Conservation (phyloP, 225 moss, liverwort and hornwort genomes). For the Pleurozium schreberi region DNA sequence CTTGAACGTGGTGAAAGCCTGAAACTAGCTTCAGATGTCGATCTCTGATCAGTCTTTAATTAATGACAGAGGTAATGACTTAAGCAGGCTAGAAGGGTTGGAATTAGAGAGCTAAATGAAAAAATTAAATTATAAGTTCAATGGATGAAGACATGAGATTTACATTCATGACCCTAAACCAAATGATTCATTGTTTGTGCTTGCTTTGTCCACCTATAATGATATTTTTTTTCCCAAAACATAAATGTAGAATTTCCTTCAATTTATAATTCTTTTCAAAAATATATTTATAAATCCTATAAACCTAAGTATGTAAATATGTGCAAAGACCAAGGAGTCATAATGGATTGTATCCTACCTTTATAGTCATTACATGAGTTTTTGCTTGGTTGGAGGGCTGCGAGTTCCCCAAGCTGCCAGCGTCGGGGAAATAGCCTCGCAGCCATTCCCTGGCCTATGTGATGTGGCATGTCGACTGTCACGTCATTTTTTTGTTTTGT, state of each 20-base stretch:
- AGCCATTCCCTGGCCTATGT: no score
- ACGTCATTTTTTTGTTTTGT: no score
- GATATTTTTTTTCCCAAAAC: accelerated
- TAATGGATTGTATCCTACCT: not conserved
- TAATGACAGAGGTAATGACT: not conserved
- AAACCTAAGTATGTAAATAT: not conserved
- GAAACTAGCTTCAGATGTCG: not conserved
- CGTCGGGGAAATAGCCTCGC: no score
- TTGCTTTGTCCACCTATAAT: not conserved
- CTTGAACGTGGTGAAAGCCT: not conserved
- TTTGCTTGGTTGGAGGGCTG: no score
- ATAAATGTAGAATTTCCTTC: not conserved
- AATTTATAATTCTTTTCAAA: not conserved
- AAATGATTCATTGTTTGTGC: not conserved
- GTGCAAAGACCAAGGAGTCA: not conserved
- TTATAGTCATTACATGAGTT: not conserved
- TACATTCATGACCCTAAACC: no score
- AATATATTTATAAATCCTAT: not conserved
- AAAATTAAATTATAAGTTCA: no score
- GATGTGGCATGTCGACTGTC: no score
- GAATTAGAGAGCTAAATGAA: no score
- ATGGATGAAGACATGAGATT: no score
- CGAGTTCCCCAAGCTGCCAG: not conserved
- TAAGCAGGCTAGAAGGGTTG: not conserved
- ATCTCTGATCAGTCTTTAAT: conserved; percentile 3